A percentile compares a stretch with the other conserved stretches of the same genome.
Conservation (phyloP, 148 eudicot genomes). For the Camellia granthamiana region DNA sequence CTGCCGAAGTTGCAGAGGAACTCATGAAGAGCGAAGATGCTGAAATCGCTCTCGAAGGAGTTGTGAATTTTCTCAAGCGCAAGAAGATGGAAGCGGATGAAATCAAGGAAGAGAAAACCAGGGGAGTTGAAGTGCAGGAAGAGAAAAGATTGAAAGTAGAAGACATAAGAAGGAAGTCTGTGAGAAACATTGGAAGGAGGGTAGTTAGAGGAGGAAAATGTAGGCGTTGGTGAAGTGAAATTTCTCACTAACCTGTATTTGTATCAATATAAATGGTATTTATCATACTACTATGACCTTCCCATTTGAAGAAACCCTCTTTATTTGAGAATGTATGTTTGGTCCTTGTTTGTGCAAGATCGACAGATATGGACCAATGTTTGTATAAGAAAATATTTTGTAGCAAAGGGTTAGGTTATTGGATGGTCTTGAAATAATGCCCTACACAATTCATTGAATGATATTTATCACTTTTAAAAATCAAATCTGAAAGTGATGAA, state of each 20-base stretch:
- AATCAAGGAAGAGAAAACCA: background rate
- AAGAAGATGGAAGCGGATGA: constrained; percentile 14
- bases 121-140: background rate
- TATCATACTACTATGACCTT: too few relatives aligned
- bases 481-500: too few relatives aligned
- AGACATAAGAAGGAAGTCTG: background rate
- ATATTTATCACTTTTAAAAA: too few relatives aligned
- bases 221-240: background rate
- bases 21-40: constrained; percentile 36
- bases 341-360: too few relatives aligned
- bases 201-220: background rate
- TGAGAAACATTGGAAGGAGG: background rate
- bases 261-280: background rate
- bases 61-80: constrained; percentile 26
- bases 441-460: too few relatives aligned
- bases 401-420: too few relatives aligned
- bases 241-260: background rate
- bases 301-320: too few relatives aligned
- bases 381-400: too few relatives aligned
- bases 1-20: constrained; percentile 48
- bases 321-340: too few relatives aligned
- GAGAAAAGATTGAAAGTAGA: background rate
- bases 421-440: too few relatives aligned
- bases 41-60: constrained; percentile 28
- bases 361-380: too few relatives aligned